Evolutionary conservation across 768 basidiomycete genomes (phyloP).

Genomic region (Arthromyces matolae): DNA sequence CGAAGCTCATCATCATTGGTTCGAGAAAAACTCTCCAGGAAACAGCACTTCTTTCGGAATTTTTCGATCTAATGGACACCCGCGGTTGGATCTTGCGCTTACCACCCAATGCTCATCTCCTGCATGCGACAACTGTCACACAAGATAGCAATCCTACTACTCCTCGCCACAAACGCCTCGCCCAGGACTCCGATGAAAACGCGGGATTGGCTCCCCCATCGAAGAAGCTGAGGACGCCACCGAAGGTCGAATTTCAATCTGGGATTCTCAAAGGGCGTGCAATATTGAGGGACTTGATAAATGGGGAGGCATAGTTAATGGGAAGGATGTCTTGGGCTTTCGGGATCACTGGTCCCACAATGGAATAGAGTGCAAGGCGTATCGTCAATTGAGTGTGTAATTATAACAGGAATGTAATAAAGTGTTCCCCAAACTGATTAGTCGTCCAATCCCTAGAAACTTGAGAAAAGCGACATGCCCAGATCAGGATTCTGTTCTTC

Average conservation of each 20-base stretch:
- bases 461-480: slow-evolving; percentile 66
- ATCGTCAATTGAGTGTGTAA: too few species aligned
- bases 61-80: slow-evolving; percentile 73
- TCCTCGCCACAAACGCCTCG: slow-evolving; percentile 24
- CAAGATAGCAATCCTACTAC: slow-evolving; percentile 2
- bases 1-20: slow-evolving; percentile 89
- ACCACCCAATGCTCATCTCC: slow-evolving; percentile 46
- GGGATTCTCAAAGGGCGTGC: slow-evolving; percentile 55
- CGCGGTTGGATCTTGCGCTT: slow-evolving; percentile 70
- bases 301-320: not conserved
- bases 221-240: slow-evolving; percentile 34
- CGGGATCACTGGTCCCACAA: too few species aligned
- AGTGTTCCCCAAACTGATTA: slow-evolving; percentile 75
- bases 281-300: slow-evolving; percentile 52
- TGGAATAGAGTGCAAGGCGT: too few species aligned
- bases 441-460: slow-evolving; percentile 48
- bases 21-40: slow-evolving; percentile 71
- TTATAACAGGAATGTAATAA: too few species aligned
- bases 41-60: slow-evolving; percentile 61
- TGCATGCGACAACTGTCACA: slow-evolving; percentile 39
- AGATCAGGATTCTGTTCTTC: slow-evolving; percentile 52
- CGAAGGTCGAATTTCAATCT: slow-evolving; percentile 27
- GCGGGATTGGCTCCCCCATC: slow-evolving; percentile 20
- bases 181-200: slow-evolving; percentile 17
- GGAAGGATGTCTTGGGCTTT: too few species aligned